These are phyloP conservation scores for Pezicula radicicola DNA, from an alignment of 2,329 filamentous ascomycete genomes.

Conservation along the genomic window DNA sequence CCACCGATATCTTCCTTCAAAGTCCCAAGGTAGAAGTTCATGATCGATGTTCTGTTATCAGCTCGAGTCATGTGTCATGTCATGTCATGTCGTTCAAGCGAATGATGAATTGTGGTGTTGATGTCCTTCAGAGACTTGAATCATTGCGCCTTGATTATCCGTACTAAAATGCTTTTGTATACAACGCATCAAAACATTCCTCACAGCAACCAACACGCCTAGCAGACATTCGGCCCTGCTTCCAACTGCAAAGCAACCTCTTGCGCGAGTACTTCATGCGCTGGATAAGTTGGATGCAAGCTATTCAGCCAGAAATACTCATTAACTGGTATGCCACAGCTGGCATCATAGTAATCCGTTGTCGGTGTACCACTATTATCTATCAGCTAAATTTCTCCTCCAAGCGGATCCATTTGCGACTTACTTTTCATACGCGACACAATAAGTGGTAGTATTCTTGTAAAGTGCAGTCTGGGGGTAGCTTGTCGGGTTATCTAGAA, in stretches of 20 bases:
- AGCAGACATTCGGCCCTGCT: constrained; percentile 37
- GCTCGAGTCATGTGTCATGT: too few relatives aligned
- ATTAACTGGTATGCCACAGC: constrained; percentile 53
- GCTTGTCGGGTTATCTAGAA: constrained; percentile 48
- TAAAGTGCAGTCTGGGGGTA: constrained; percentile 47
- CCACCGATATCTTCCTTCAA: too few relatives aligned
- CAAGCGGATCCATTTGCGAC: constrained; percentile 14
- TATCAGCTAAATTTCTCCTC: constrained; percentile 9
- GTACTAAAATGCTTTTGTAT: neutral
- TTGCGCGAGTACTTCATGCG: constrained; percentile 57
- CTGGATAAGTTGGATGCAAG: constrained; percentile 61
- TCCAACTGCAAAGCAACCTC: constrained; percentile 38
- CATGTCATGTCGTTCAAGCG: too few relatives aligned
- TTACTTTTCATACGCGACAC: constrained; percentile 51
- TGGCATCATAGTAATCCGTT: constrained; percentile 35
- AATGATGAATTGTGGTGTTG: too few relatives aligned
- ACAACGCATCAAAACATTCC: neutral
- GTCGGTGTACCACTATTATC: constrained; percentile 40
- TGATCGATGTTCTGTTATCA: too few relatives aligned
- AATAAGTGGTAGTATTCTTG: constrained; percentile 55
- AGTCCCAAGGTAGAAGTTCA: too few relatives aligned
- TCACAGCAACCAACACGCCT: constrained; percentile 2
- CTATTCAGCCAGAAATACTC: constrained; percentile 64
- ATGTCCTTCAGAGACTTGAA: too few relatives aligned
- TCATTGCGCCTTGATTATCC: neutral